Conservation (phyloP, 306 rosid species). For the Quercus agrifolia region DNA sequence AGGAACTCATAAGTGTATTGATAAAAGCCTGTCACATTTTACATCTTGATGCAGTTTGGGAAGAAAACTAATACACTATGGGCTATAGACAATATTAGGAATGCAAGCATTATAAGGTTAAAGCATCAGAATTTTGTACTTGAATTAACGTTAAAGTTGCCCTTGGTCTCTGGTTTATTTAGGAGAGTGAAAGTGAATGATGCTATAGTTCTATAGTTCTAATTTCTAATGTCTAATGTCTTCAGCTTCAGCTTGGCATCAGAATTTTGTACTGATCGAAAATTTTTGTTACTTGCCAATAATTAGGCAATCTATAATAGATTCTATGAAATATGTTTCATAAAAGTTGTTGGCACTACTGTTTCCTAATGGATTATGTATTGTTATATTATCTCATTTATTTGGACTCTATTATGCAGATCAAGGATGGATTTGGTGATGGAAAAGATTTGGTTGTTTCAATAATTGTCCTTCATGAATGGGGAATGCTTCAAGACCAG, state of each 20-base stretch:
- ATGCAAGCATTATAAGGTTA: background rate
- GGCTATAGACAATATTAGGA: no score
- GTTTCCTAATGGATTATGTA: background rate
- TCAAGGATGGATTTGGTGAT: constrained; percentile 85
- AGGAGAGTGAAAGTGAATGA: background rate
- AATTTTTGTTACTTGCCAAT: background rate
- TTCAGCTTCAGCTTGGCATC: no score
- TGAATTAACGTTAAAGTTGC: background rate
- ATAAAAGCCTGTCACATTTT: background rate
- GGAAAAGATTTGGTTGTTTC: constrained; percentile 90
- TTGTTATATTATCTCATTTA: background rate
- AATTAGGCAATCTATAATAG: background rate
- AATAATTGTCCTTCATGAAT: constrained; percentile 35
- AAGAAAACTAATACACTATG: no score
- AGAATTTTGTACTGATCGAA: no score
- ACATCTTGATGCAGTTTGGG: background rate
- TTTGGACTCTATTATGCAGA: constrained; percentile 54
- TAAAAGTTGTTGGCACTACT: background rate
- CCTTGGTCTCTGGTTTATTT: background rate
- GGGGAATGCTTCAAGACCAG: constrained; percentile 5
- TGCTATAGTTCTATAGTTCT: background rate
- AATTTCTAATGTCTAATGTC: no score
- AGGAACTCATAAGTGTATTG: background rate
- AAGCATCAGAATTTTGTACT: background rate
- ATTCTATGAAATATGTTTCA: background rate